phyloP scores from a whole-genome alignment of 768 basidiomycete species.

The Postia placenta region DNA sequence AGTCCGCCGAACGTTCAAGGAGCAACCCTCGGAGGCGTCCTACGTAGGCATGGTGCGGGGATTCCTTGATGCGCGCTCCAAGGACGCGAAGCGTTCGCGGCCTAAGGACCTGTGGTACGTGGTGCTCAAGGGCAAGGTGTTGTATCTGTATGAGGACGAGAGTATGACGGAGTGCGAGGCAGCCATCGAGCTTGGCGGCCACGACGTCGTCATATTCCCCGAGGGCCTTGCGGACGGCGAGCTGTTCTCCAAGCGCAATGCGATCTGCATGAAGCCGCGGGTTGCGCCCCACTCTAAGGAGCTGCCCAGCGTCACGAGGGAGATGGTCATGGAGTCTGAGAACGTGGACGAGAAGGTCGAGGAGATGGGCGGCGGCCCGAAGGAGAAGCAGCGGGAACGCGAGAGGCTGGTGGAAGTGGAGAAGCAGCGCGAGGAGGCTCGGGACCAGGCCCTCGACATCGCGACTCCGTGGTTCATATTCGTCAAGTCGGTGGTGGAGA shows the following conservation, averaged over 20 bases:
- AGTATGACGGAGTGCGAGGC: constrained; percentile 85
- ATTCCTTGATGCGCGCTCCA: constrained; percentile 75
- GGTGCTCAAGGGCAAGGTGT: constrained; percentile 83
- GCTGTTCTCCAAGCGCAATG: constrained; percentile 85
- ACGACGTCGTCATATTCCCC: constrained; percentile 72
- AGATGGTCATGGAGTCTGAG: constrained; percentile 36
- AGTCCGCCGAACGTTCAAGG: constrained; percentile 74
- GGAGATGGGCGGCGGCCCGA: constrained; percentile 36
- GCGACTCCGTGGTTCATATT: constrained; percentile 90
- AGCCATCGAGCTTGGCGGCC: constrained; percentile 78
- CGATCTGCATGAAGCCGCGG: constrained; percentile 70
- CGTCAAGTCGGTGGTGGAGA: constrained; percentile 78
- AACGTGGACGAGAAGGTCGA: constrained; percentile 28
- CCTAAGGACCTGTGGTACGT: constrained; percentile 94
- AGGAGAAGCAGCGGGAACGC: constrained; percentile 36
- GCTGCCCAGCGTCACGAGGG: constrained; percentile 47
- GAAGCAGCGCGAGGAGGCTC: constrained; percentile 28
- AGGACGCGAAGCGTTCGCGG: constrained; percentile 75
- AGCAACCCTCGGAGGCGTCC: constrained; percentile 51
- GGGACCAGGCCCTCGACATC: constrained; percentile 44
- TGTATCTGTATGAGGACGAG: constrained; percentile 95
- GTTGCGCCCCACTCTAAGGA: constrained; percentile 24
- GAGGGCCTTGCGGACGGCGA: constrained; percentile 80
- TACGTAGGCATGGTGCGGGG: constrained; percentile 79
- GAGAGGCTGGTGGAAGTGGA: constrained; percentile 29